Base-by-base conservation (phyloP, 495 filamentous ascomycete genomes). In the Neurospora tetraspora region DNA sequence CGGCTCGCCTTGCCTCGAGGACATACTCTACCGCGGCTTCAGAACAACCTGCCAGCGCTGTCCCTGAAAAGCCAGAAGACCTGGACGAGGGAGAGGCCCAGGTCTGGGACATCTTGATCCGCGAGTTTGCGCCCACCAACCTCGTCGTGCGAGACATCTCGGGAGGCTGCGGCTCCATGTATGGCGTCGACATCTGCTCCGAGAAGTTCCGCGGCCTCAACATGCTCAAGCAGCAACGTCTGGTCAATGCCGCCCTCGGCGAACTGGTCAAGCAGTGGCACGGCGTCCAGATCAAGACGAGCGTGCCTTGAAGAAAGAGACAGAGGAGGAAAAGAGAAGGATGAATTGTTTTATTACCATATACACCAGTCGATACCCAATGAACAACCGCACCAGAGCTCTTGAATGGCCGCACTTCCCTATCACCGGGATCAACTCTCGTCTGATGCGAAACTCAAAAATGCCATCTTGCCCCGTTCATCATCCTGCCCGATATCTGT, bases 161-260 rank as follows among this genome's bases (percentile, higher is more conserved):
- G n/a, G 91, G 91, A 42, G 91, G 91, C 38, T 94, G 91, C 81
- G 91, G 91, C 65, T 89, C 87, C 71, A 93, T 94, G 91, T 94
- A 93, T 81, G 88, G 85, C 71, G 88, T 94, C 74, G 89, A 93
- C 73, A 88, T 93, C 74, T 81, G 85, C 70, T 90, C 89, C 23
- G 82, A 85, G 69, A 86, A 82, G 81, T 94, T 94, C 79, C 83
- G 86, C 69, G 91, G 91, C 38, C 70, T 88, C 74, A 83, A 82
- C 72, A 86, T 92, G 81, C 83, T 94, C 75, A 89, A 89, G 83
- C 91, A 93, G 78, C 91, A 94, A 77, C 83, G 90, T 68, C 77
- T 93, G 72, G 91, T 94, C 42, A 92, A 93, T 78, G 81, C 86
- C 10, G 83, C 88, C 68, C 83, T 94, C 40, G 84, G 82, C n/a